Percentiles rank a stretch among this genome's conserved stretches.
Evolutionary conservation across 2,329 filamentous ascomycete species (phyloP).

Genomic region (Fusarium penzigii): DNA sequence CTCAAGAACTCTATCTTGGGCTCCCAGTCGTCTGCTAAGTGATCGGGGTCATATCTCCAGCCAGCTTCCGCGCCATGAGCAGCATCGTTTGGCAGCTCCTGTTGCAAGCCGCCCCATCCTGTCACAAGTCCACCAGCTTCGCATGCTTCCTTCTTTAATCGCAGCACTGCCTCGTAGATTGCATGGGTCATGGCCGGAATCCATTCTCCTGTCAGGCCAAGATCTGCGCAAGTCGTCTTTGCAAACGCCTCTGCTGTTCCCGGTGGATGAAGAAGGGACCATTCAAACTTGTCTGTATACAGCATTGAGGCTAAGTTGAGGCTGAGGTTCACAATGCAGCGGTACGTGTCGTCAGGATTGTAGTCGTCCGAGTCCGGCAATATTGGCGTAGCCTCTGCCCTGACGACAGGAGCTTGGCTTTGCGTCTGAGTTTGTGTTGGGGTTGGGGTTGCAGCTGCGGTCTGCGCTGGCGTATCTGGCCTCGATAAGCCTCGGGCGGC

Average conservation of each 20-base stretch:
- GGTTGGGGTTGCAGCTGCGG: constrained; percentile 52
- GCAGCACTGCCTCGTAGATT: constrained; percentile 92
- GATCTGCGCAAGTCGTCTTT: constrained; percentile 86
- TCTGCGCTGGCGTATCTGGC: constrained; percentile 58
- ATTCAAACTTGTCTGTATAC: constrained; percentile 97
- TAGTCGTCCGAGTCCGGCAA: constrained; percentile 66
- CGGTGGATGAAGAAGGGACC: constrained; percentile 89
- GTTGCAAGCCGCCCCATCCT: constrained; percentile 59
- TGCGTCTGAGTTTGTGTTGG: constrained; percentile 27
- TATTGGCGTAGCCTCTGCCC: constrained; percentile 68
- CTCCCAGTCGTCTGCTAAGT: constrained; percentile 81
- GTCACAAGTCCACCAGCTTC: constrained; percentile 86
- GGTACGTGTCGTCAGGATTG: constrained; percentile 92
- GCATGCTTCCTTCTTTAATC: constrained; percentile 93
- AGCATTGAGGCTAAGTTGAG: constrained; percentile 89
- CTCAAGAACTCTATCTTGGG: constrained; percentile 79
- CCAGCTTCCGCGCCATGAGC: constrained; percentile 81
- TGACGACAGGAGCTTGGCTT: constrained; percentile 53
- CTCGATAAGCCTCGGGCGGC: constrained; percentile 43
- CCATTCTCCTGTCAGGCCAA: constrained; percentile 91
- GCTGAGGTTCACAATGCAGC: constrained; percentile 87
- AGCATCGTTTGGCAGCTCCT: constrained; percentile 85
- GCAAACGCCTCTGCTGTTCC: constrained; percentile 92
- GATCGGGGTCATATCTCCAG: constrained; percentile 94
- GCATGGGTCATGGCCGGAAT: constrained; percentile 91